phyloP scores from a whole-genome alignment of 2,329 filamentous ascomycete genomes.

The Aspergillus novofumigatus region DNA sequence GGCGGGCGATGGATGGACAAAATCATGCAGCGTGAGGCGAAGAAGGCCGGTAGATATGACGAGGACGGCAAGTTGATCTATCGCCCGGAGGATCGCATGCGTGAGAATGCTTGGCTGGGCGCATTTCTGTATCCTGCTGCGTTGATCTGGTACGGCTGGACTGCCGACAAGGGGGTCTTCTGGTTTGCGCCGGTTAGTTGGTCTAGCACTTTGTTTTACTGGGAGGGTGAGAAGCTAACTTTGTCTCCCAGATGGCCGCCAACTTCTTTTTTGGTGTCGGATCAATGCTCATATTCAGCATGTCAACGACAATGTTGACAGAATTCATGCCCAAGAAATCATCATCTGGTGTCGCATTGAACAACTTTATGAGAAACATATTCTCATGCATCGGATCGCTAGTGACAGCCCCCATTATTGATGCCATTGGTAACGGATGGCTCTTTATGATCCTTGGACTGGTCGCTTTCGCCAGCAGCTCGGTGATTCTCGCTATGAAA shows the following conservation, averaged over 20 bases:
- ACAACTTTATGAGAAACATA: slow-evolving; percentile 78
- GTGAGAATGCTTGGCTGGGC: slow-evolving; percentile 75
- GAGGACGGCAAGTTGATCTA: slow-evolving; percentile 62
- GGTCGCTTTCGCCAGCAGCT: slow-evolving; percentile 55
- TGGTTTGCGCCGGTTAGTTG: slow-evolving; percentile 55
- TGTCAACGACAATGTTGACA: slow-evolving; percentile 76
- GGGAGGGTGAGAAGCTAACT: slow-evolving; percentile 3
- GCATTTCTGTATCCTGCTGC: slow-evolving; percentile 66
- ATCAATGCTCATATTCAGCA: slow-evolving; percentile 73
- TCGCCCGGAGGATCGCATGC: slow-evolving; percentile 75
- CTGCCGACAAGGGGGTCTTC: slow-evolving; percentile 57
- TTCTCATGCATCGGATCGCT: slow-evolving; percentile 68
- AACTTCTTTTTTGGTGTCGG: slow-evolving; percentile 72
- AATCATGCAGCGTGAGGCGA: slow-evolving; percentile 75
- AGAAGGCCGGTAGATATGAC: slow-evolving; percentile 65
- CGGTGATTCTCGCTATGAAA: slow-evolving; percentile 58
- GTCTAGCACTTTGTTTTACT: not conserved
- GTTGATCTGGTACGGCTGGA: slow-evolving; percentile 76
- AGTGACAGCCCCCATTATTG: slow-evolving; percentile 66
- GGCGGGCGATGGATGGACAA: slow-evolving; percentile 74
- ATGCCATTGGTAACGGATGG: slow-evolving; percentile 70
- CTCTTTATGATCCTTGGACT: slow-evolving; percentile 62
- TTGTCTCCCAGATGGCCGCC: slow-evolving; percentile 47
- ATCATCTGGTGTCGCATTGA: slow-evolving; percentile 70
- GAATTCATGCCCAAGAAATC: slow-evolving; percentile 73